Conservation (phyloP, 495 filamentous ascomycete genomes). For the Xylaria intraflava region DNA sequence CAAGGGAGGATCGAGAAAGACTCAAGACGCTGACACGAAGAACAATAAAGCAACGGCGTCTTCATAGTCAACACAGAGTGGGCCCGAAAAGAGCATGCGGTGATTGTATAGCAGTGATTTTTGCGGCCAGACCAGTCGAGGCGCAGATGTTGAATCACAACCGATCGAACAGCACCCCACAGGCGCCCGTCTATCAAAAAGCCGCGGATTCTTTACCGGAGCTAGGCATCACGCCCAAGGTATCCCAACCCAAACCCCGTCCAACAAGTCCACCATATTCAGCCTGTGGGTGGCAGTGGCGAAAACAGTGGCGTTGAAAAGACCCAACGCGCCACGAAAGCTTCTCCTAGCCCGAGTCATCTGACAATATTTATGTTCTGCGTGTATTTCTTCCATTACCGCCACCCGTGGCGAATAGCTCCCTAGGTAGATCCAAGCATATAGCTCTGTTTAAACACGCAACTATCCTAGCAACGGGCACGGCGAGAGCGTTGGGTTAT, state of each 20-base stretch:
- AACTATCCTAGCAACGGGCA: slow-evolving; percentile 92
- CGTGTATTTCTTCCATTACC: slow-evolving; percentile 55
- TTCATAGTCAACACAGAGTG: slow-evolving; percentile 78
- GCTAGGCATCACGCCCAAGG: too few species aligned
- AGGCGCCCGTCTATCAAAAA: slow-evolving; percentile 52
- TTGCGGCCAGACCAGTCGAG: slow-evolving; percentile 53
- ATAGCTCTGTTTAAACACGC: slow-evolving; percentile 59
- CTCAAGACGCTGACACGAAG: background rate
- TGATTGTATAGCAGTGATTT: slow-evolving; percentile 51
- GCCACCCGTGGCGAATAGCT: slow-evolving; percentile 54
- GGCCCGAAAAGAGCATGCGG: slow-evolving; percentile 63
- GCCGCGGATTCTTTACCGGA: slow-evolving; percentile 52
- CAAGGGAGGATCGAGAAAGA: background rate
- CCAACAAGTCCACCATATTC: background rate
- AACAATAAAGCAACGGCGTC: slow-evolving; percentile 40
- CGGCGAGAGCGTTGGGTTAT: slow-evolving; percentile 77
- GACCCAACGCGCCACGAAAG: background rate
- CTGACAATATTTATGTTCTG: slow-evolving; percentile 48
- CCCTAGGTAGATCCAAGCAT: slow-evolving; percentile 50
- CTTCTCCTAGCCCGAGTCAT: slow-evolving; percentile 42
- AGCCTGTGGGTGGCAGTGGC: background rate
- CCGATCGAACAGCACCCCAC: slow-evolving; percentile 20
- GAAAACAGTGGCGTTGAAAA: background rate
- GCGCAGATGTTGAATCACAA: slow-evolving; percentile 17
- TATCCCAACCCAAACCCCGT: slow-evolving; percentile 63